Evolutionary conservation across 2,329 filamentous ascomycete species (phyloP).

Genomic region (Botrytis byssoidea): DNA sequence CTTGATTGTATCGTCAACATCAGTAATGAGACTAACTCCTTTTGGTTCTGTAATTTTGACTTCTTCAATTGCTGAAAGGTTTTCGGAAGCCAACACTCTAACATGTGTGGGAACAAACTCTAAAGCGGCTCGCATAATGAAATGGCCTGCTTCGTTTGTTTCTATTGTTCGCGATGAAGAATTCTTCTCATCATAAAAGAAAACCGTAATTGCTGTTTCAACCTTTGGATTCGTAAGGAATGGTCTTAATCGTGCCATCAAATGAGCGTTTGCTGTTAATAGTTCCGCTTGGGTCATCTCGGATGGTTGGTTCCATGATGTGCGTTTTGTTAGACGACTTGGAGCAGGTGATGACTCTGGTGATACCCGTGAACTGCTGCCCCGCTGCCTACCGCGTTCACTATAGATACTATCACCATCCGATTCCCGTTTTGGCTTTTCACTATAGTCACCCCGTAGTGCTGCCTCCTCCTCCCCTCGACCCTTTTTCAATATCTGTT

Average conservation of each 20-base stretch:
- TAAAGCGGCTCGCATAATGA: constrained; percentile 73
- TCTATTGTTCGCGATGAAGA: constrained; percentile 82
- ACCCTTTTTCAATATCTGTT: constrained; percentile 71
- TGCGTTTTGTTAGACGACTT: constrained; percentile 46
- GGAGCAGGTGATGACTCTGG: constrained; percentile 37
- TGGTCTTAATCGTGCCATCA: constrained; percentile 83
- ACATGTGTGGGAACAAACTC: constrained; percentile 91
- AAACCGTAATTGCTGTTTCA: constrained; percentile 78
- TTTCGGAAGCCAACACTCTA: constrained; percentile 80
- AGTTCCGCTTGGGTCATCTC: constrained; percentile 77
- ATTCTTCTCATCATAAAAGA: constrained; percentile 85
- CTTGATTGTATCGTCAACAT: constrained; percentile 97
- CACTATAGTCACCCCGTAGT: constrained; percentile 70
- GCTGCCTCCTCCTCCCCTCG: constrained; percentile 70
- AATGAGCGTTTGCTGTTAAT: constrained; percentile 74
- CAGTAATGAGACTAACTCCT: constrained; percentile 91
- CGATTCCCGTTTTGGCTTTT: constrained; percentile 53
- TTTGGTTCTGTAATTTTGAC: constrained; percentile 72
- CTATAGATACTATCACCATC: constrained; percentile 39
- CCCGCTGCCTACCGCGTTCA: constrained; percentile 26
- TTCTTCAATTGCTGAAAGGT: constrained; percentile 76
- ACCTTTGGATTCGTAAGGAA: constrained; percentile 85
- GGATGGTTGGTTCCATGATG: constrained; percentile 41
- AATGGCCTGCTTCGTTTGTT: constrained; percentile 89
- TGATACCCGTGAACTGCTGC: constrained; percentile 26